These are phyloP conservation scores for Sophora flavescens DNA, from an alignment of 306 rosid species.

Conservation along the genomic window DNA sequence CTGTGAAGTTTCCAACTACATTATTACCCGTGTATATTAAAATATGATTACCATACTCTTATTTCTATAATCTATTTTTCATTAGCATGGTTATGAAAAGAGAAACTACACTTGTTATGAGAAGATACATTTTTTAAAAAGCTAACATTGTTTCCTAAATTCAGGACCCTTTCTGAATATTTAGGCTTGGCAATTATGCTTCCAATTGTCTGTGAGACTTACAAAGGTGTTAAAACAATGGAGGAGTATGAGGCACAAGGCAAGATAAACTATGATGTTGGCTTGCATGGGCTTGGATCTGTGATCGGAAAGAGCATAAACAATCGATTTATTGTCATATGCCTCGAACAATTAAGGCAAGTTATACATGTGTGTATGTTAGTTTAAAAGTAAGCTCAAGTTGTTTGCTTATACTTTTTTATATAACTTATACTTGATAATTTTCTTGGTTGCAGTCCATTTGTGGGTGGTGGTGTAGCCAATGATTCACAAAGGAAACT, in stretches of 20 bases:
- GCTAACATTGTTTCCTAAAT: not conserved
- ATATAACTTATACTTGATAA: too few relatives aligned
- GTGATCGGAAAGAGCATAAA: conserved; percentile 58
- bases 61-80: too few relatives aligned
- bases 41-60: too few relatives aligned
- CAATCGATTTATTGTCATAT: conserved; percentile 62
- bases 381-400: too few relatives aligned
- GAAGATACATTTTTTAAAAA: not conserved
- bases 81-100: too few relatives aligned
- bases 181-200: conserved; percentile 72
- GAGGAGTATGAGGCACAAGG: conserved; percentile 68
- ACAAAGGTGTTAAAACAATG: conserved; percentile 60
- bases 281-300: conserved; percentile 67
- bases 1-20: not conserved
- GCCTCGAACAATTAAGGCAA: conserved; percentile 70
- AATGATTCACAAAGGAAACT: too few relatives aligned
- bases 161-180: conserved; percentile 69
- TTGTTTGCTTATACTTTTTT: too few relatives aligned
- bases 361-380: not conserved
- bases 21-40: too few relatives aligned
- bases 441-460: conserved; percentile 43
- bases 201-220: conserved; percentile 65
- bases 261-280: conserved; percentile 44
- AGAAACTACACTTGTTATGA: too few relatives aligned
- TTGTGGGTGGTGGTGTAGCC: too few relatives aligned